A percentile compares a stretch with the other conserved stretches of the same genome.
phyloP scores from a whole-genome alignment of 140 eudicot genomes.

The Stevia rebaudiana region DNA sequence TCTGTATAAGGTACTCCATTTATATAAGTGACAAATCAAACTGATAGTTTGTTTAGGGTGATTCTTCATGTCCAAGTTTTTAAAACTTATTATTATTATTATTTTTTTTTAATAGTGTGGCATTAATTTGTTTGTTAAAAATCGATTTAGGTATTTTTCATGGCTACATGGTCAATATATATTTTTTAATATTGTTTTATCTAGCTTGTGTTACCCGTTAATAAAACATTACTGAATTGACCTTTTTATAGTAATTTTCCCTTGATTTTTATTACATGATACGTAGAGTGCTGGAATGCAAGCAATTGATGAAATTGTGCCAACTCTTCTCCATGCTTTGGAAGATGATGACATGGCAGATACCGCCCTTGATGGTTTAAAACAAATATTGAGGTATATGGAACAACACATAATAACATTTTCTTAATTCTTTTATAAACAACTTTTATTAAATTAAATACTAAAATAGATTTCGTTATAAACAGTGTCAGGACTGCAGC shows the following conservation, averaged over 20 bases:
- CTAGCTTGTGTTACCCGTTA: neutral
- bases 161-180: neutral
- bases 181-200: neutral
- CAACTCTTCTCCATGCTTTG: conserved; percentile 96
- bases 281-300: conserved; percentile 96
- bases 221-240: neutral
- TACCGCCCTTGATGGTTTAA: conserved; percentile 97
- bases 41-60: neutral
- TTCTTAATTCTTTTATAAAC: neutral
- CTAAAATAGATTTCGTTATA: conserved; percentile 10
- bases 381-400: conserved; percentile 81
- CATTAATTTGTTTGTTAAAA: neutral
- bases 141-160: neutral
- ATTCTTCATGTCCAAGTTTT: neutral
- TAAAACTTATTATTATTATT: neutral
- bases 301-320: conserved; percentile 98
- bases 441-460: neutral
- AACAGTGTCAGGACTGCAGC: conserved; percentile 89
- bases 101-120: neutral
- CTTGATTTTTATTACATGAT: neutral
- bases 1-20: conserved; percentile 71
- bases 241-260: neutral
- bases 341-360: conserved; percentile 92
- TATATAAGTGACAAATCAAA: neutral
- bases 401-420: neutral